Evolutionary conservation across 1,284 basidiomycete species (phyloP), one percentile per base, ranked within the genome.

Genomic region (Chalciporus sp.): DNA sequence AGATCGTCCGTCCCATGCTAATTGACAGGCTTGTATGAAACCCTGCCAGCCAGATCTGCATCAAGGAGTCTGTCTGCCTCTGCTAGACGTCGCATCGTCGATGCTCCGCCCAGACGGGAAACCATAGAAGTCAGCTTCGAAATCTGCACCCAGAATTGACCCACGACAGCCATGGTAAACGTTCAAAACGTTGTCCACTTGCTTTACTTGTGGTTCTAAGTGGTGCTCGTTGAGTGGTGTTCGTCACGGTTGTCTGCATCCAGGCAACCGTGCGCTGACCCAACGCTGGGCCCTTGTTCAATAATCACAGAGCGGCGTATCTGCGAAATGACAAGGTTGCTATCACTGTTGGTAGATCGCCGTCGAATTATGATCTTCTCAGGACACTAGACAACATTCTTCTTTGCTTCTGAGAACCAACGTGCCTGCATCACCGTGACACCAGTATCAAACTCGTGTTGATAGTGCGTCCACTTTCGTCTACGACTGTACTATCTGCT

Each of bases 71-170:
- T 14, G 16, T 19, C 31, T 51, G 62, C 60, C 40, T 49, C 35
- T 45, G 54, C 50, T 28, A 42, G 26, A 31, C 19, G 35, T 35
- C n/a, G n/a, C 5, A 20, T 9, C 41, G 16, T 55, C 57, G 64
- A 63, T 67, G 56, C 57, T 55, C 64, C 60, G 66, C 53, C 40
- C 46, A 40, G 29, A n/a, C 28, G 63, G 60, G 64, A 52, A 37
- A 10, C 2, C n/a, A n/a, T n/a, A 17, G 17, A 10, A 19, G 19
- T 14, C n/a, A 7, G 4, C 35, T 7, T n/a, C 12, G 2, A 37
- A 37, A 7, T 16, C 35, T 37, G 35, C 35, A 37, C 12, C 35
- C 14, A 7, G 6, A 1, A 37, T 16, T 7, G 35, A 14, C 11
- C 2, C 14, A 14, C 16, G 44, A 48, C 52, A 47, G n/a, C n/a